phyloP scores from a whole-genome alignment of 2,329 filamentous ascomycete species.

The Colletotrichum tamarilloi region DNA sequence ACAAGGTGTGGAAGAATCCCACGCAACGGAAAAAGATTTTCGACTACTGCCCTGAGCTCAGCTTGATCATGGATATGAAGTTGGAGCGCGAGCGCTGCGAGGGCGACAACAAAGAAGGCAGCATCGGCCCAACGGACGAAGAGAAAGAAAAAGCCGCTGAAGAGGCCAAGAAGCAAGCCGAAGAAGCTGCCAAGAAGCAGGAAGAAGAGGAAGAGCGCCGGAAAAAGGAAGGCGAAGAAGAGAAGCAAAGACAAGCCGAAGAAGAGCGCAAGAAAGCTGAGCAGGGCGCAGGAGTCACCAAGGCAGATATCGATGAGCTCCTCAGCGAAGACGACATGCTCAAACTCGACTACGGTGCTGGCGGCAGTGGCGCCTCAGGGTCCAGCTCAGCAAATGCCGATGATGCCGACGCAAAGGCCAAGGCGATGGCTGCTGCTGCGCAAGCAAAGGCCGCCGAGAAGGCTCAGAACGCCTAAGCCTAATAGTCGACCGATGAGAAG shows the following conservation, averaged over 20 bases:
- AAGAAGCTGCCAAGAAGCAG: conserved; percentile 26
- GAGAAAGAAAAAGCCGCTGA: conserved; percentile 26
- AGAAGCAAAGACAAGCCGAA: conserved; percentile 16
- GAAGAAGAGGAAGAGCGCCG: conserved; percentile 21
- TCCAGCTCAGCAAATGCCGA: not conserved
- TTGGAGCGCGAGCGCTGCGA: conserved; percentile 59
- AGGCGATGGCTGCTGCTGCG: conserved; percentile 19
- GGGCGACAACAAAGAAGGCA: conserved; percentile 46
- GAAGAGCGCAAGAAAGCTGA: not conserved
- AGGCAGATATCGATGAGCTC: conserved; percentile 14
- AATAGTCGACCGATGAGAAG: not conserved
- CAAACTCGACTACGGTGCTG: conserved; percentile 13
- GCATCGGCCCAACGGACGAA: conserved; percentile 35
- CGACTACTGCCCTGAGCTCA: conserved; percentile 67
- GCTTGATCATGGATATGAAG: conserved; percentile 68
- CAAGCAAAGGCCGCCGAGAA: conserved; percentile 7
- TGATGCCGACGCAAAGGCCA: conserved; percentile 26
- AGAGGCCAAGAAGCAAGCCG: conserved; percentile 24
- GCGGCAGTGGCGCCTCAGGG: not conserved
- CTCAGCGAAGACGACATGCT: not conserved
- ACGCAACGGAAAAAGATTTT: conserved; percentile 59
- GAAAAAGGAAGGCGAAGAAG: conserved; percentile 23
- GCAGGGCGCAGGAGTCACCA: not conserved
- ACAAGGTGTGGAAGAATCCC: conserved; percentile 59
- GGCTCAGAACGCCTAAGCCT: not conserved